Evolutionary conservation across 2,329 filamentous ascomycete species (phyloP), one percentile per base, ranked within the genome.

Genomic region (Arthrobotrys musiformis): DNA sequence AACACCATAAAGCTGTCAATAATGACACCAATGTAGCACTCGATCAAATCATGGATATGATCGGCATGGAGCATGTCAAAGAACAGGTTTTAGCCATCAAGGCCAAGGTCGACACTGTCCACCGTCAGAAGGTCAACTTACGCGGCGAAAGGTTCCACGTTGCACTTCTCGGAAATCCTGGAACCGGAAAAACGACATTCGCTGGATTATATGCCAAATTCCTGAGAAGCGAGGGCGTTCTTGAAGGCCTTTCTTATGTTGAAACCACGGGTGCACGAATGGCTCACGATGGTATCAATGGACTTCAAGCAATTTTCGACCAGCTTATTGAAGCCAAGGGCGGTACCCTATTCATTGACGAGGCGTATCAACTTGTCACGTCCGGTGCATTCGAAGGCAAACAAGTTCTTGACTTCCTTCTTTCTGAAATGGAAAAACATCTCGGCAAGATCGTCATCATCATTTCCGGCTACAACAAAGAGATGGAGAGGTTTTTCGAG

Each of bases 401-500:
- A 0, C 86, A 87, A 0, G 90, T 93, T 0, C 84, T 94, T 0
- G 91, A 94, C 78, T 92, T 87, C 75, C 84, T 94, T 0, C 86
- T 94, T 0, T 86, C 90, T 0, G 91, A 93, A 79, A 87, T 93
- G 0, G 92, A 94, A 79, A 92, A 93, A 62, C 85, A 89, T 0
- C 87, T 86, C 0, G 91, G 91, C 0, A 91, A 91, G 79, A 82
- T 94, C 0, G 88, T 90, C 0, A 91, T 94, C 64, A 85, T 94
- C 0, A 84, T 94, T 1, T 92, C 91, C 0, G 92, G 92, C 0
- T 94, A 94, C 82, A 86, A 86, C 58, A 90, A 89, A 79, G 86
- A 92, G 78, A 94, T 94, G 91, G 91, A 94, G 79, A 86, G 86
- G 0, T 93, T 94, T 81, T 93, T 92, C 54, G 85, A 88, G 0